A percentile compares a stretch with the other conserved stretches of the same genome.
These are phyloP conservation scores for Barnettozyma sucrosica DNA, from an alignment of 805 yeast species.

Conservation along the genomic window DNA sequence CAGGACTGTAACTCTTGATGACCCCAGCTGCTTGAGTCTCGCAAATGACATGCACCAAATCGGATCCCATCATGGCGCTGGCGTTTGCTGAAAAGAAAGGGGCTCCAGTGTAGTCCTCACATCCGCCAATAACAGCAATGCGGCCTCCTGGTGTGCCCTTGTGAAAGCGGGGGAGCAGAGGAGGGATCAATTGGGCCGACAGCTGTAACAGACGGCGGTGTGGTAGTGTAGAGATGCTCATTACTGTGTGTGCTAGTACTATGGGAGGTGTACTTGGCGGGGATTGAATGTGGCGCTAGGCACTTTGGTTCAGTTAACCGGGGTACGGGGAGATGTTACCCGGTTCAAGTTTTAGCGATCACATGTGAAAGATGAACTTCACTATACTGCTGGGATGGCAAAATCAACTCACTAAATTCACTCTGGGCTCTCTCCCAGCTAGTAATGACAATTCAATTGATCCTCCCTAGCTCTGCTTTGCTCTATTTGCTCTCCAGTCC, in stretches of 20 bases:
- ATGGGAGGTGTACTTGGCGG: background rate
- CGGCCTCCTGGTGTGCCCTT: conserved; percentile 76
- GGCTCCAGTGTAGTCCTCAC: conserved; percentile 95
- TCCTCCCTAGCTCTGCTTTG: too few relatives aligned
- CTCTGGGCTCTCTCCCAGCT: too few relatives aligned
- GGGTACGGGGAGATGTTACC: background rate
- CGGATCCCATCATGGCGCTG: conserved; percentile 80
- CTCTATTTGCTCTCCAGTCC: too few relatives aligned
- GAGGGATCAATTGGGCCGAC: conserved; percentile 63
- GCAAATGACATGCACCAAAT: conserved; percentile 86
- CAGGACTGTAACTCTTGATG: conserved; percentile 85
- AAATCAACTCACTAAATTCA: too few relatives aligned
- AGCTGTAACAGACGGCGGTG: conserved; percentile 36
- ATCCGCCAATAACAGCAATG: conserved; percentile 85
- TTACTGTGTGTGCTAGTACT: background rate
- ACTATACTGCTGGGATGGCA: too few relatives aligned
- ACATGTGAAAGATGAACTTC: background rate
- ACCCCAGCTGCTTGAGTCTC: conserved; percentile 71
- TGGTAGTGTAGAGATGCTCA: background rate
- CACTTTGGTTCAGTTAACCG: background rate
- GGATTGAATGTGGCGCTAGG: background rate
- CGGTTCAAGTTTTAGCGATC: background rate
- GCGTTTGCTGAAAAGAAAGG: conserved; percentile 89
- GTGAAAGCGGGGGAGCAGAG: conserved; percentile 62
- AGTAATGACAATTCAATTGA: too few relatives aligned